Base-by-base conservation (phyloP, 805 yeast genomes). In the Maudiozyma pseudohumilis region DNA sequence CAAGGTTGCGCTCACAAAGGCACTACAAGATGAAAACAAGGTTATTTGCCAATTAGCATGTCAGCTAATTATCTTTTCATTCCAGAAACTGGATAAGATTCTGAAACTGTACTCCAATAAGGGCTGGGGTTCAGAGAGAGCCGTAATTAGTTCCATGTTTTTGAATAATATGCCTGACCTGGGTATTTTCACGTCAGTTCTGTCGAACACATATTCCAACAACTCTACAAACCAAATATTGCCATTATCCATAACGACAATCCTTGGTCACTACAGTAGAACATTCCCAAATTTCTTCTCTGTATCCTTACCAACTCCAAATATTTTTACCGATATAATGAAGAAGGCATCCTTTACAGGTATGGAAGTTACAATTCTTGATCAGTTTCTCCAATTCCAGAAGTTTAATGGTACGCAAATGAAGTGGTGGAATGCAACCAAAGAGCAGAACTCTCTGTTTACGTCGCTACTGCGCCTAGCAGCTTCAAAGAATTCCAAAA, bases 361-460 rank as follows among this genome's bases (percentile, higher is more conserved):
- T 27, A 61, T 72, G 23, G 85, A 80, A 42, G 58, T 81, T 42
- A 66, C 74, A 0, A 59, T 77, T 20, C 59, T 81, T 30, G 80
- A 79, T 44, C 68, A 69, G 32, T 74, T 73, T 41, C 64, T 87
- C 44, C 77, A 76, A 41, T 61, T 80, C 10, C 84, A 76, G 44
- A 73, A 77, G 16, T 64, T 64, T 11, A 65, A 70, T 8, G 63
- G 66, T 11, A 58, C 70, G 3, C 75, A 72, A 35, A 67, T 76
- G 23, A 83, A 78, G 57, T 88, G 95, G 95, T 87, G 92, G 87
- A 80, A 74, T 52, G 62, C 70, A 20, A 42, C 67, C 2, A 65
- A 63, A 6, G 50, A 60, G 1, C 63, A 64, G 13, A 66, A 69
- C 39, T 77, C 94, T 0, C 62, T 83, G 32, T 86, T 85, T 56